phyloP scores from a whole-genome alignment of 768 basidiomycete genomes.

The Termitomyces heimii region DNA sequence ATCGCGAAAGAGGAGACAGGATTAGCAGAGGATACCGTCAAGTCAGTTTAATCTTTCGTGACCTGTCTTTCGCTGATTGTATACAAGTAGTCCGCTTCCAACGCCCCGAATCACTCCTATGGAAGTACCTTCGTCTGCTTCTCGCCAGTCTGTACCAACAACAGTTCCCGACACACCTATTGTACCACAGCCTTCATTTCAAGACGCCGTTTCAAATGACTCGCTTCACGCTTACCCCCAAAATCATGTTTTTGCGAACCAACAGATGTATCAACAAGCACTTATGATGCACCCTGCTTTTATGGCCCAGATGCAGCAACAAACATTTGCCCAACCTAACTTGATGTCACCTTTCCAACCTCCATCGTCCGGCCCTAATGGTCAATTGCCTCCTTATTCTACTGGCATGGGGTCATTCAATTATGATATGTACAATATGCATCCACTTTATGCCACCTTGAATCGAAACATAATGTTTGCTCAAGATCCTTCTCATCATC shows the following conservation, averaged over 20 bases:
- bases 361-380: background rate
- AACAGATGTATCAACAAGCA: constrained; percentile 5
- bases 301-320: constrained; percentile 4
- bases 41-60: constrained; percentile 32
- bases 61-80: constrained; percentile 3
- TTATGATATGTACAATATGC: background rate
- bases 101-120: constrained; percentile 57
- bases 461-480: constrained; percentile 3
- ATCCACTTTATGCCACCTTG: background rate
- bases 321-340: background rate
- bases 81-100: constrained; percentile 52
- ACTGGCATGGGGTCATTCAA: background rate
- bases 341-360: constrained; percentile 1
- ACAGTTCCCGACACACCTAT: background rate
- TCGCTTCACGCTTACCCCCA: background rate
- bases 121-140: constrained; percentile 13
- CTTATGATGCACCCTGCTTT: constrained; percentile 2
- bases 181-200: background rate
- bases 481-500: background rate
- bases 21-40: constrained; percentile 28
- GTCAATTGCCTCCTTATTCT: background rate
- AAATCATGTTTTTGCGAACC: background rate
- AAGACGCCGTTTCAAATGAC: background rate
- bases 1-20: constrained; percentile 32
- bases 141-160: background rate